phyloP scores from a whole-genome alignment of 2,329 filamentous ascomycete species.

The Neopestalotiopsis sp. region DNA sequence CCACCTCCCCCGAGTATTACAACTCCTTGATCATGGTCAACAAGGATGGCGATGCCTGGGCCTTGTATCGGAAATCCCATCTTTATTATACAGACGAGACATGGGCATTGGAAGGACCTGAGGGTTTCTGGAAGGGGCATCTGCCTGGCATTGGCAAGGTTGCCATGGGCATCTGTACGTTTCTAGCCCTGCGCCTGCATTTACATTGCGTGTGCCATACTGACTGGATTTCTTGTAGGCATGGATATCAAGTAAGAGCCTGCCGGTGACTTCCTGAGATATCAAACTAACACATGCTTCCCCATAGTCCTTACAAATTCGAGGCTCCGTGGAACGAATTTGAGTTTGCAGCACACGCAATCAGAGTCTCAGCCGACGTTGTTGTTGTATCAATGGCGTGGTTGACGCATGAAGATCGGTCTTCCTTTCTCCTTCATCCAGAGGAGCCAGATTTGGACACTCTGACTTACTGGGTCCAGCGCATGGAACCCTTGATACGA shows the following conservation, averaged over 20 bases:
- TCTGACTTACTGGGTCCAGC: slow-evolving; percentile 75
- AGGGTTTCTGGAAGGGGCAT: slow-evolving; percentile 54
- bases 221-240: slow-evolving; percentile 35
- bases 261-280: slow-evolving; percentile 30
- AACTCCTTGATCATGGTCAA: slow-evolving; percentile 60
- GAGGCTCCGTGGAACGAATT: slow-evolving; percentile 55
- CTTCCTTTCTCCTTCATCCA: slow-evolving; percentile 50
- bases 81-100: slow-evolving; percentile 66
- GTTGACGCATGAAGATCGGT: slow-evolving; percentile 65
- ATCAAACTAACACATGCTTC: slow-evolving; percentile 23
- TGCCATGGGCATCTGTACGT: slow-evolving; percentile 65
- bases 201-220: slow-evolving; percentile 1
- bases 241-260: slow-evolving; percentile 66
- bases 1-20: slow-evolving; percentile 48
- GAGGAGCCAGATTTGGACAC: slow-evolving; percentile 74
- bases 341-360: slow-evolving; percentile 61
- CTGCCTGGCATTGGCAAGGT: slow-evolving; percentile 56
- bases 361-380: slow-evolving; percentile 62
- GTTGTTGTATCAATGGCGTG: slow-evolving; percentile 81
- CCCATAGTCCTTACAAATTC: slow-evolving; percentile 53
- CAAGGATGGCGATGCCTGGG: slow-evolving; percentile 63
- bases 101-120: slow-evolving; percentile 61
- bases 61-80: slow-evolving; percentile 65
- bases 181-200: slow-evolving; percentile 14
- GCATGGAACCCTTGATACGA: slow-evolving; percentile 70